Evolutionary conservation across 306 rosid genomes (phyloP).

Genomic region (Cucurbita ficifolia): DNA sequence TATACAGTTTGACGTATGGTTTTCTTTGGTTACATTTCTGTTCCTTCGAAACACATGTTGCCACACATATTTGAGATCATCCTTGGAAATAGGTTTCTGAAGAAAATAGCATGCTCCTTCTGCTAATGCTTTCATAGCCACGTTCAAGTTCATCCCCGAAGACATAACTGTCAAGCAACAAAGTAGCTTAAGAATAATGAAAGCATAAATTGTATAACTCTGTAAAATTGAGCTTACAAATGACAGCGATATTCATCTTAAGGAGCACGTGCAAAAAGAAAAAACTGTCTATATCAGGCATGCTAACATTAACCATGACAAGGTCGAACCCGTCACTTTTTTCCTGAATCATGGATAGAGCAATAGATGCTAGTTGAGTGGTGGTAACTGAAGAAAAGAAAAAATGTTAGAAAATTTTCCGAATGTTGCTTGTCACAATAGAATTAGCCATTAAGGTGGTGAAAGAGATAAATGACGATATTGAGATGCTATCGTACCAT

Average conservation of each 20-base stretch:
- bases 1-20: background rate
- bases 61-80: slow-evolving; percentile 31
- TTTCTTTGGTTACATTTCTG: background rate
- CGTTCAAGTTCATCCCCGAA: background rate
- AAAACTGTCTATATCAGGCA: slow-evolving; percentile 19
- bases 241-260: slow-evolving; percentile 17
- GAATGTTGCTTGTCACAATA: background rate
- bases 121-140: slow-evolving; percentile 13
- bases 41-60: slow-evolving; percentile 15
- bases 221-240: slow-evolving; percentile 19
- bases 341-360: slow-evolving; percentile 29
- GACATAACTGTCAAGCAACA: slow-evolving; percentile 17
- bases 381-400: slow-evolving; percentile 21
- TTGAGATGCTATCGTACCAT: slow-evolving; percentile 12
- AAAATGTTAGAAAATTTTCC: background rate
- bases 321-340: slow-evolving; percentile 16
- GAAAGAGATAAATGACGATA: background rate
- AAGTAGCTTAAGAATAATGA: background rate
- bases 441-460: background rate
- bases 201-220: background rate
- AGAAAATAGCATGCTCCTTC: slow-evolving; percentile 25
- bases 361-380: slow-evolving; percentile 16
- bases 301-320: slow-evolving; percentile 24
- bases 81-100: slow-evolving; percentile 25
- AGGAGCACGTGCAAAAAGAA: slow-evolving; percentile 9